phyloP scores from a whole-genome alignment of 306 rosid genomes.

The Cucumis melo region DNA sequence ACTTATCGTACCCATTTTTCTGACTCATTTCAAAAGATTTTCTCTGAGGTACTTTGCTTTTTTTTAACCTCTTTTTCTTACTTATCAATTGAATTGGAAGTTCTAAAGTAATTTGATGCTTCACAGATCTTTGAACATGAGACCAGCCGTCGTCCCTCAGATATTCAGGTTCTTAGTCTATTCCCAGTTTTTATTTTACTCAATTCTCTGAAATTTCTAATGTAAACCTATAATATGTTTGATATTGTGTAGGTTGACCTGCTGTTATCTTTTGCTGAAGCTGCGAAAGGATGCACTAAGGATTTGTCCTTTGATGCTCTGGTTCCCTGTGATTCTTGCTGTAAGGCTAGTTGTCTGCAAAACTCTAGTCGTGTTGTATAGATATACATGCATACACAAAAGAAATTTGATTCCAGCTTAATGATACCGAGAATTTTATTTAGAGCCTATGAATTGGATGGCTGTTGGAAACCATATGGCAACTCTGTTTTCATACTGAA shows the following conservation, averaged over 20 bases:
- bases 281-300: conserved; percentile 75
- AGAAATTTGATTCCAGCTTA: neutral
- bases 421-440: neutral
- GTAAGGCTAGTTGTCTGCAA: conserved; percentile 27
- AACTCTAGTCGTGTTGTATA: neutral
- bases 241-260: conserved; percentile 42
- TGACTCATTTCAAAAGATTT: conserved; percentile 71
- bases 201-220: neutral
- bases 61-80: neutral
- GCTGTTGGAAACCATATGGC: neutral
- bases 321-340: conserved; percentile 69
- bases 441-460: neutral
- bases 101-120: conserved; percentile 9
- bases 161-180: conserved; percentile 46
- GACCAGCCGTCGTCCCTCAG: conserved; percentile 37
- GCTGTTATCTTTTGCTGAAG: conserved; percentile 68
- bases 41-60: conserved; percentile 60
- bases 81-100: neutral
- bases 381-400: neutral
- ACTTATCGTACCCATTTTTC: conserved; percentile 52
- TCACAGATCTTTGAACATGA: conserved; percentile 80
- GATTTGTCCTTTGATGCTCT: conserved; percentile 50
- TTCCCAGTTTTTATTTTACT: neutral
- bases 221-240: conserved; percentile 7
- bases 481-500: neutral